Evolutionary conservation across 78 protist species (phyloP).

Genomic region (Protostelium mycophagum): DNA sequence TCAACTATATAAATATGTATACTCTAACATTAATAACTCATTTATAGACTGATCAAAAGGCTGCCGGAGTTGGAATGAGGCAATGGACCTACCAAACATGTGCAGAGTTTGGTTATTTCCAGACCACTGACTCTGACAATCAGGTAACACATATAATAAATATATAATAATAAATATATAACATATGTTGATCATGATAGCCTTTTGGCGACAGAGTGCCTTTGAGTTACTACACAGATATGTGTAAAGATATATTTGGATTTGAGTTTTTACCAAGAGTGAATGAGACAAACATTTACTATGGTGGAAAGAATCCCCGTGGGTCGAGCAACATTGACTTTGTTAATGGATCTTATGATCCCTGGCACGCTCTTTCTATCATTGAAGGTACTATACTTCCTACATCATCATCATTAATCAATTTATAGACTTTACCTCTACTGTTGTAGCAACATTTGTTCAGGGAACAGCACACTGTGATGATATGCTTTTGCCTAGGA

Average conservation of each 20-base stretch:
- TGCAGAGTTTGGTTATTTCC: constrained; percentile 68
- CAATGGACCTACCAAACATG: constrained; percentile 66
- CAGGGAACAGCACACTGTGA: constrained; percentile 49
- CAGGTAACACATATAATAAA: neutral
- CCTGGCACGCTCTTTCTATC: constrained; percentile 61
- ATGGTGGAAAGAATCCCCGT: constrained; percentile 58
- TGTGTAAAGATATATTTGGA: constrained; percentile 28
- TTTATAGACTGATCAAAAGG: constrained; percentile 8
- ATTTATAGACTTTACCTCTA: neutral
- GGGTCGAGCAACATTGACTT: constrained; percentile 35
- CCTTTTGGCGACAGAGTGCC: constrained; percentile 42
- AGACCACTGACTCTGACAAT: constrained; percentile 40
- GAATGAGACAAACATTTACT: constrained; percentile 43
- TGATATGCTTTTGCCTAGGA: constrained; percentile 50
- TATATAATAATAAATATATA: no score
- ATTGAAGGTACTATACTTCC: neutral
- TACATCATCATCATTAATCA: neutral
- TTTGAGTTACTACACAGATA: constrained; percentile 10
- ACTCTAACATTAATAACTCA: neutral
- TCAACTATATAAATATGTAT: neutral
- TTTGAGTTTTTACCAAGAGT: constrained; percentile 20
- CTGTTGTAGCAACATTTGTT: constrained; percentile 3
- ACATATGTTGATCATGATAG: neutral
- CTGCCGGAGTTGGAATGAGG: constrained; percentile 39
- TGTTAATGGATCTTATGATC: constrained; percentile 59